Evolutionary conservation across 1,284 basidiomycete species (phyloP), one percentile per base, ranked within the genome.

Genomic region (Cryptococcus deneoformans): DNA sequence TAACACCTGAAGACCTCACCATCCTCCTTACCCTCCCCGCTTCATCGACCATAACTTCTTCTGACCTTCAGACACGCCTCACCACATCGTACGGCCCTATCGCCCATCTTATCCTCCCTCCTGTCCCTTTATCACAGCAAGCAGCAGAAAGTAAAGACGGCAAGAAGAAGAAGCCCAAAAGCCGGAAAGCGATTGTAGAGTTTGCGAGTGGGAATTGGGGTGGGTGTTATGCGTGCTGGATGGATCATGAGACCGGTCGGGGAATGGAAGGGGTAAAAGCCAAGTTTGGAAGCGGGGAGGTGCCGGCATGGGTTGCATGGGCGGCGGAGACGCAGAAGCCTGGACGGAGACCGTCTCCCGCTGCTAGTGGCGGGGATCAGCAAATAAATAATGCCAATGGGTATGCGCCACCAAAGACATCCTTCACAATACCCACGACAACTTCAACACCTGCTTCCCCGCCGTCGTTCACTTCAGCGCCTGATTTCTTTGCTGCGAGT

Each of bases 281-380:
- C 3, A 79, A 80, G 3, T 90, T 87, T 87, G 84, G 82, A 6
- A 78, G 66, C 8, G 87, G 86, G 6, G 82, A 82, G 52, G 88
- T 90, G 64, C 90, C 90, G 1, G 82, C 80, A 42, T 86, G 91
- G 67, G 77, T 92, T 38, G 82, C 75, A 6, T 91, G 88, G 88
- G 20, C 20, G 20, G 72, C 87, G 43, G 67, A 85, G 76, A 71
- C 87, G 45, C 67, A 85, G 76, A 54, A 51, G 46, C 56, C 48
- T 43, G 42, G 86, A 85, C 16, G 46, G 54, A 55, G 45, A n/a
- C 5, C 11, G 36, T 29, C 24, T 14, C 24, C 38, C 7, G 16
- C 11, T 5, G 10, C 20, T n/a, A 45, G 16, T 1, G 36, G n/a
- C 34, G 16, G 8, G 8, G 29, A 52, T 38, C 12, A 14, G 24